phyloP scores from a whole-genome alignment of 345 rosid genomes.

The Linum tenue region DNA sequence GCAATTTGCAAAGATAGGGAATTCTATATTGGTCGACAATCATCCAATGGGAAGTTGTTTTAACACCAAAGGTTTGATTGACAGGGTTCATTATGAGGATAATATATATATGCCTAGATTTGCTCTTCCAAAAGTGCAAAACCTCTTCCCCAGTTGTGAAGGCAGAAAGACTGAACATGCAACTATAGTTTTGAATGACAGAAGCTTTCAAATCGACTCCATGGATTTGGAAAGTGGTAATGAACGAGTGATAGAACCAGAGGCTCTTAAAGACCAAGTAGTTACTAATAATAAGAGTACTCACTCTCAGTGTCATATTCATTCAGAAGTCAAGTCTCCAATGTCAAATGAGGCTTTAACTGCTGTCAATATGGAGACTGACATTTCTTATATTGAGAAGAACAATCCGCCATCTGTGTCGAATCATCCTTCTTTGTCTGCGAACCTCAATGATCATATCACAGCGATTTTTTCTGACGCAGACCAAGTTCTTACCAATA shows the following conservation, averaged over 20 bases:
- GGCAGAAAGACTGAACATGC: slow-evolving; percentile 22
- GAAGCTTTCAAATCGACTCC: no score
- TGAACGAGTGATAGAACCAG: no score
- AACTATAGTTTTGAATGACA: no score
- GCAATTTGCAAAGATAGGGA: slow-evolving; percentile 18
- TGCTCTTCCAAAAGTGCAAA: slow-evolving; percentile 17
- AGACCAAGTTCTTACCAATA: slow-evolving; percentile 21
- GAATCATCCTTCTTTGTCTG: slow-evolving; percentile 17
- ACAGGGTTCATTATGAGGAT: neutral
- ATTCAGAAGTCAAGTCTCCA: no score
- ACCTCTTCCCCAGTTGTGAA: slow-evolving; percentile 15
- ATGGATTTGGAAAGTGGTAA: no score
- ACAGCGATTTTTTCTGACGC: slow-evolving; percentile 20
- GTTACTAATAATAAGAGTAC: no score
- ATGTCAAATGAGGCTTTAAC: no score
- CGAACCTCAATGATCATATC: slow-evolving; percentile 16
- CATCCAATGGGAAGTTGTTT: slow-evolving; percentile 25
- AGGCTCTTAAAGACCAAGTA: no score
- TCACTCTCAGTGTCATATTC: no score
- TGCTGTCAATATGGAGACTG: no score
- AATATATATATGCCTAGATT: slow-evolving; percentile 19
- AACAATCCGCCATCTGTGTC: neutral
- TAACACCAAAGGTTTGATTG: slow-evolving; percentile 19
- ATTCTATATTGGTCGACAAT: slow-evolving; percentile 17
- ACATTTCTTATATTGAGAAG: no score